phyloP scores from a whole-genome alignment of 768 basidiomycete species.

The Boletus vinaceobasis region DNA sequence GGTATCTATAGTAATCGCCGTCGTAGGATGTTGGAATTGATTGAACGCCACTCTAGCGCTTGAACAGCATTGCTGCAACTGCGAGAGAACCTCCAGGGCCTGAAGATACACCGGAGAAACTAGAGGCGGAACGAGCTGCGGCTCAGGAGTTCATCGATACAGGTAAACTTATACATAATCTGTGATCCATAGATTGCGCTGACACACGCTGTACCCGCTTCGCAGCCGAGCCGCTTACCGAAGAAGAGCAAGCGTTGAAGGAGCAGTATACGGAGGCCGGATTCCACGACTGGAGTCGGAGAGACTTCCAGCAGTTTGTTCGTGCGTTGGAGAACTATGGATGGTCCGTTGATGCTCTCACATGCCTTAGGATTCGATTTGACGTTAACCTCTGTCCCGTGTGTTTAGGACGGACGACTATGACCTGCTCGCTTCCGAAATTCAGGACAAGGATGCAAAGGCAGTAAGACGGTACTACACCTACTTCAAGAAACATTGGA shows the following conservation, averaged over 20 bases:
- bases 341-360: constrained; percentile 47
- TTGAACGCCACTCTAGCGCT: constrained; percentile 37
- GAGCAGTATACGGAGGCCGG: constrained; percentile 73
- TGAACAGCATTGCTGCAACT: constrained; percentile 65
- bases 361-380: neutral
- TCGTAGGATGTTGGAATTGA: neutral
- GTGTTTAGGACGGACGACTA: constrained; percentile 55
- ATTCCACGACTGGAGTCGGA: constrained; percentile 87
- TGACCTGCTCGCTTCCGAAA: constrained; percentile 73
- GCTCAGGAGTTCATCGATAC: constrained; percentile 89
- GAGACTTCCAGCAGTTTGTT: constrained; percentile 92
- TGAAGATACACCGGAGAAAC: constrained; percentile 77
- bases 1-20: constrained; percentile 33
- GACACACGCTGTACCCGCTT: neutral
- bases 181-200: neutral
- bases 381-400: neutral
- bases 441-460: constrained; percentile 77
- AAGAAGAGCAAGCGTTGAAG: constrained; percentile 81
- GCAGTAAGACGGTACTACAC: constrained; percentile 76
- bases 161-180: constrained; percentile 39
- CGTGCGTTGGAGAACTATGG: constrained; percentile 77
- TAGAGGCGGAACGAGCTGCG: constrained; percentile 73
- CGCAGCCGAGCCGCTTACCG: constrained; percentile 85
- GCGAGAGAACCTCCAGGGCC: constrained; percentile 62
- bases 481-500: constrained; percentile 88